Evolutionary conservation across 225 moss, liverwort and hornwort species (phyloP).

Genomic region (Straminergon stramineum): DNA sequence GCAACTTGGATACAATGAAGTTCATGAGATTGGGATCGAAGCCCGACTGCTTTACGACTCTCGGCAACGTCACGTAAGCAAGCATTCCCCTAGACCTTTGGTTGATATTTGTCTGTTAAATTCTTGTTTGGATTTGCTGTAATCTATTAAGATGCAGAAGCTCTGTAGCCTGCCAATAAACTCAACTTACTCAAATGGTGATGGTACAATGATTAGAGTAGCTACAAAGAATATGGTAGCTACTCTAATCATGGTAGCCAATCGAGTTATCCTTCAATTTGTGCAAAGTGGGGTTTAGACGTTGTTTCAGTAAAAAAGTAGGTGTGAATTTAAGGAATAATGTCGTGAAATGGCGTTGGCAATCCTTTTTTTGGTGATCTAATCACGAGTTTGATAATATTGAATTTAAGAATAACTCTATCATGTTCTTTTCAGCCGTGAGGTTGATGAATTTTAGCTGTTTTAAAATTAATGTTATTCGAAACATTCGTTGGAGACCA

Average conservation of each 20-base stretch:
- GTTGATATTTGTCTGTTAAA: not conserved
- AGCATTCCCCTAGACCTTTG: not conserved
- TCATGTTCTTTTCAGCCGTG: not conserved
- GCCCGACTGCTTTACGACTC: conserved; percentile 58
- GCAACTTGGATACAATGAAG: conserved; percentile 50
- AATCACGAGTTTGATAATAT: not conserved
- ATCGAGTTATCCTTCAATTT: not conserved
- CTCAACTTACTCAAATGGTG: not conserved
- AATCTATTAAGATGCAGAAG: not conserved
- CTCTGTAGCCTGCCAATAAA: not conserved
- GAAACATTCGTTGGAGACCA: not conserved
- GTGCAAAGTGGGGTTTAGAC: not conserved
- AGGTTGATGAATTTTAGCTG: not conserved
- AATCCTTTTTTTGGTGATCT: not conserved
- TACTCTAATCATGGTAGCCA: not conserved
- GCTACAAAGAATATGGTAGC: not conserved
- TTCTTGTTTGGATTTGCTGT: not conserved
- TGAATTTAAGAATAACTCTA: not conserved
- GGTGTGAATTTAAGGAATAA: not conserved
- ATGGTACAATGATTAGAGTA: too few species aligned
- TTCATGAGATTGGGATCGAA: conserved; percentile 92
- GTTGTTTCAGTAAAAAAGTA: not conserved
- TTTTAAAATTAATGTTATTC: not conserved
- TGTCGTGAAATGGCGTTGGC: not conserved
- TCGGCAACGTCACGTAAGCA: conserved; percentile 60